Conservation (phyloP, 352 stramenopile species). For the Pythium brachiatum region DNA sequence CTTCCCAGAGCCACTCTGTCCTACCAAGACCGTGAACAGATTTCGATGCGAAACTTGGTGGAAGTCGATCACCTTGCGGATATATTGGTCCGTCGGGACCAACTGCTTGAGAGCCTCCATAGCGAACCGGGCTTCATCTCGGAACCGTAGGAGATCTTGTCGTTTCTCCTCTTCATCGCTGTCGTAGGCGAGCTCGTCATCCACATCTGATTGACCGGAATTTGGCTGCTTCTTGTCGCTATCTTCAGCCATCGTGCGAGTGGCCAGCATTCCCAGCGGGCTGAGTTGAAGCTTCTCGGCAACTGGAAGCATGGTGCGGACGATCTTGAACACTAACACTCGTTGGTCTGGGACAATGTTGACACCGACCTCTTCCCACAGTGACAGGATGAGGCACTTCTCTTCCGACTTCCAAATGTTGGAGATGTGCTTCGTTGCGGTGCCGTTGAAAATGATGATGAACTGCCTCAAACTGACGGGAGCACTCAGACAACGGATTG, state of each 20-base stretch:
- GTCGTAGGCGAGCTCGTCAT: slow-evolving; percentile 28
- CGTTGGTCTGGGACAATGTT: slow-evolving; percentile 41
- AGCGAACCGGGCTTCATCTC: slow-evolving; percentile 3
- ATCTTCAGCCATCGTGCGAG: neutral
- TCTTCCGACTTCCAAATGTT: slow-evolving; percentile 36
- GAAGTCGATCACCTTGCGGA: slow-evolving; percentile 61
- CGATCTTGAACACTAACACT: slow-evolving; percentile 39
- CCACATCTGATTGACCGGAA: neutral
- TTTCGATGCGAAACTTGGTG: slow-evolving; percentile 42
- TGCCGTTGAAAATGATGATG: slow-evolving; percentile 28
- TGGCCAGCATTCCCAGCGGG: slow-evolving; percentile 12
- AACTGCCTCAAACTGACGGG: slow-evolving; percentile 27
- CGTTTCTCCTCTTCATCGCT: slow-evolving; percentile 42
- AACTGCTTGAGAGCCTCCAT: slow-evolving; percentile 11
- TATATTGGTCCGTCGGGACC: slow-evolving; percentile 30
- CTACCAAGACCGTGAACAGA: slow-evolving; percentile 47
- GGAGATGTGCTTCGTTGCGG: slow-evolving; percentile 1
- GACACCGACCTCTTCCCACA: slow-evolving; percentile 49
- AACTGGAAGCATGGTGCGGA: slow-evolving; percentile 37
- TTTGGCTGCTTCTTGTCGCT: neutral
- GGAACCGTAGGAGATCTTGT: slow-evolving; percentile 22
- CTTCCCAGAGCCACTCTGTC: slow-evolving; percentile 51
- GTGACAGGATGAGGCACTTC: slow-evolving; percentile 38
- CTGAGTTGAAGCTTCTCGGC: slow-evolving; percentile 44
- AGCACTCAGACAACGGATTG: slow-evolving; percentile 19